These are phyloP conservation scores for Malania oleifera DNA, from an alignment of 164 flowering plant species.

Conservation along the genomic window DNA sequence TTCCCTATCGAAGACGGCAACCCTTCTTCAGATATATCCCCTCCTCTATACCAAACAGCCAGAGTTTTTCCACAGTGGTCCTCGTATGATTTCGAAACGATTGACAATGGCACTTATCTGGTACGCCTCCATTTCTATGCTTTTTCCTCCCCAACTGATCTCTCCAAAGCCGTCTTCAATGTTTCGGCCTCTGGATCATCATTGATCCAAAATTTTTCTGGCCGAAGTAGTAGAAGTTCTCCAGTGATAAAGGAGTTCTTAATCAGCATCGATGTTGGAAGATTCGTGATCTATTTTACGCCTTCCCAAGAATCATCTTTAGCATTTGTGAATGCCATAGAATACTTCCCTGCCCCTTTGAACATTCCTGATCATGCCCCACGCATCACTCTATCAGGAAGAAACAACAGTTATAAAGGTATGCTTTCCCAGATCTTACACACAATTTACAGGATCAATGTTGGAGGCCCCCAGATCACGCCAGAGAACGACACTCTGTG, in stretches of 20 bases:
- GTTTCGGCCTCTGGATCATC: neutral
- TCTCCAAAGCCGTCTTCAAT: neutral
- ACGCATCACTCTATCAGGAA: neutral
- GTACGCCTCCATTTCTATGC: constrained; percentile 16
- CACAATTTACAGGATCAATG: constrained; percentile 13
- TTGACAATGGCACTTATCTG: constrained; percentile 7
- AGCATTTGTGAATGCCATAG: constrained; percentile 13
- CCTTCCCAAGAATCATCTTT: constrained; percentile 6
- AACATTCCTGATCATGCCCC: neutral
- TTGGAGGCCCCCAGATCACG: neutral
- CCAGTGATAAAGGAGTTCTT: constrained; percentile 8
- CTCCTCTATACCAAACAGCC: constrained; percentile 4
- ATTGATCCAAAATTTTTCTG: neutral
- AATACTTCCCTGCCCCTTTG: constrained; percentile 7
- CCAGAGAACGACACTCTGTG: neutral
- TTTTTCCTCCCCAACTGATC: neutral
- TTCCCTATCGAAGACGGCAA: neutral
- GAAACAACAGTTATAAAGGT: neutral
- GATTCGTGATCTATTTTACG: constrained; percentile 1
- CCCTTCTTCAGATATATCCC: neutral
- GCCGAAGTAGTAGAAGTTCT: neutral
- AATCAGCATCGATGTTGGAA: neutral
- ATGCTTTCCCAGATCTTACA: constrained; percentile 4
- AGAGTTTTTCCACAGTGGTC: neutral
- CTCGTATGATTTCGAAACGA: neutral